These are phyloP conservation scores for Omphalea diandra DNA, from an alignment of 441 rosid genomes.

Conservation along the genomic window DNA sequence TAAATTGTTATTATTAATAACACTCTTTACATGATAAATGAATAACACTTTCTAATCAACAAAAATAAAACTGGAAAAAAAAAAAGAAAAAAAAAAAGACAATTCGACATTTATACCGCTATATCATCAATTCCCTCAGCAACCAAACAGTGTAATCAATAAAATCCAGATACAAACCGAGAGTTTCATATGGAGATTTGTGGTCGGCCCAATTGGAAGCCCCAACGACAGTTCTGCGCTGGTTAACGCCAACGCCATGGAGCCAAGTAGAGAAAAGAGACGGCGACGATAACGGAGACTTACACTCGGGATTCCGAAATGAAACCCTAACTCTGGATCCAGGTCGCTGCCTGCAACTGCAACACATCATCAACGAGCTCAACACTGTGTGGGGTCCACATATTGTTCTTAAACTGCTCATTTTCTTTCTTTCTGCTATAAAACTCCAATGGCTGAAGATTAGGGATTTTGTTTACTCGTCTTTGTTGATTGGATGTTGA, in stretches of 20 bases:
- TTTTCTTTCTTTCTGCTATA: slow-evolving; percentile 4
- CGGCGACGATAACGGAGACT: slow-evolving; percentile 39
- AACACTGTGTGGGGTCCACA: slow-evolving; percentile 64
- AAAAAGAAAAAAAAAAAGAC: neutral
- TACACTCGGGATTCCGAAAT: slow-evolving; percentile 38
- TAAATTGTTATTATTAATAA: neutral
- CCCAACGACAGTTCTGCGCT: slow-evolving; percentile 54
- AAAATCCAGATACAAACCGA: slow-evolving; percentile 42
- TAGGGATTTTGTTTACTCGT: slow-evolving; percentile 16
- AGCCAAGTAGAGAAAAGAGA: slow-evolving; percentile 42
- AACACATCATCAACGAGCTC: slow-evolving; percentile 53
- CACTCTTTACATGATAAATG: no score
- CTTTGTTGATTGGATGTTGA: neutral
- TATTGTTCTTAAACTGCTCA: slow-evolving; percentile 68
- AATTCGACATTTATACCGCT: neutral
- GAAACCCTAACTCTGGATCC: slow-evolving; percentile 56
- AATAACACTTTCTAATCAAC: no score
- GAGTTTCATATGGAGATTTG: slow-evolving; percentile 90
- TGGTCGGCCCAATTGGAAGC: slow-evolving; percentile 70
- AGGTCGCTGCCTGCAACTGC: slow-evolving; percentile 43
- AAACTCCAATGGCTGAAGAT: neutral
- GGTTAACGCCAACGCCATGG: slow-evolving; percentile 45
- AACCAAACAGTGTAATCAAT: slow-evolving; percentile 8
- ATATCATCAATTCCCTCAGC: slow-evolving; percentile 11
- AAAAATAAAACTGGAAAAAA: neutral